Percentiles rank a stretch among this genome's conserved stretches.
Evolutionary conservation across 2,329 filamentous ascomycete species (phyloP).

Genomic region (Diaporthe aspalathi): DNA sequence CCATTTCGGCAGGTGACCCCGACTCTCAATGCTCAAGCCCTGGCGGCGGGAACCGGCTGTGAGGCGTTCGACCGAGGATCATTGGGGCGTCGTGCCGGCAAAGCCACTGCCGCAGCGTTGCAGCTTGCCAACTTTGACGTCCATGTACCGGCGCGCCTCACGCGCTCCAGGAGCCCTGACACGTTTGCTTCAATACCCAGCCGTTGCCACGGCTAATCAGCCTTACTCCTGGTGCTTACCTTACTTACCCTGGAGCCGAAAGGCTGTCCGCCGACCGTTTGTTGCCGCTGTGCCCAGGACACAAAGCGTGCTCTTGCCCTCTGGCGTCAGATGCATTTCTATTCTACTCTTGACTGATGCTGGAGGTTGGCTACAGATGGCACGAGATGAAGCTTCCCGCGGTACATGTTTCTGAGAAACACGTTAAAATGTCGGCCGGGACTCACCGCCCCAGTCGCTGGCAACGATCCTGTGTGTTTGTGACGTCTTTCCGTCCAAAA

Average conservation of each 20-base stretch:
- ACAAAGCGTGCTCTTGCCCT: not conserved
- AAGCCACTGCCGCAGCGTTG: conserved; percentile 35
- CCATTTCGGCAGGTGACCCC: conserved; percentile 11
- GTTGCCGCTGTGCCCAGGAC: not conserved
- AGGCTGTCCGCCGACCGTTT: not conserved
- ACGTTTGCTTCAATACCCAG: not conserved
- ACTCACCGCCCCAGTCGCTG: not conserved
- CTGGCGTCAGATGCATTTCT: not conserved
- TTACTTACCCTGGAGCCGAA: not conserved
- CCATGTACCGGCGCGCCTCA: conserved; percentile 13
- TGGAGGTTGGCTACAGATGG: not conserved
- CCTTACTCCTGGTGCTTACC: not conserved
- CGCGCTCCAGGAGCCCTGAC: not conserved
- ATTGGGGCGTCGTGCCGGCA: conserved; percentile 30
- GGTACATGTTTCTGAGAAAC: not conserved
- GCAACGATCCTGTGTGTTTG: not conserved
- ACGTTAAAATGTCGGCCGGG: not conserved
- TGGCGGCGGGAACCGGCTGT: conserved; percentile 29
- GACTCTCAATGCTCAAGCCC: not conserved
- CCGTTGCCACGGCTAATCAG: not conserved
- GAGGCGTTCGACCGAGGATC: conserved; percentile 31
- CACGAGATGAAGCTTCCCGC: conserved; percentile 22
- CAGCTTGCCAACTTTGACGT: conserved; percentile 33
- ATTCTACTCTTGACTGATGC: not conserved
- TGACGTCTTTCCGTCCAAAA: conserved; percentile 4